A percentile compares a stretch with the other conserved stretches of the same genome.
These are phyloP conservation scores for Tylopilus sp. DNA, from an alignment of 1,284 basidiomycete species.

Conservation along the genomic window DNA sequence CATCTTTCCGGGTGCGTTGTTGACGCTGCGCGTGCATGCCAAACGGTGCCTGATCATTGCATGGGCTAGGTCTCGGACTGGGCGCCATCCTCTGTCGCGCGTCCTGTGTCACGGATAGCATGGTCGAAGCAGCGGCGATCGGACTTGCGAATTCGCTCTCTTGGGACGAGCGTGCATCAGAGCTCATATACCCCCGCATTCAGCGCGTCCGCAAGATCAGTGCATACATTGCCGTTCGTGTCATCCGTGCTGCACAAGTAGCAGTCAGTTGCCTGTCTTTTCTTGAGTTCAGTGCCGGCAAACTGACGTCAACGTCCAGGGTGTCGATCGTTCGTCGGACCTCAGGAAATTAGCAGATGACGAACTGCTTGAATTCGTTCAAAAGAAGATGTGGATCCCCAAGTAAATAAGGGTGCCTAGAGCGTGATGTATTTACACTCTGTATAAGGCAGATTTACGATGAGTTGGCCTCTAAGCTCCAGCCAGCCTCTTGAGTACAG, in stretches of 20 bases:
- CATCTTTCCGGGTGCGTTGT: conserved; percentile 58
- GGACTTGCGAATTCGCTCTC: conserved; percentile 78
- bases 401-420: not conserved
- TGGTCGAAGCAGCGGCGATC: conserved; percentile 76
- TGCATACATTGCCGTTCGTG: conserved; percentile 63
- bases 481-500: conserved; percentile 64
- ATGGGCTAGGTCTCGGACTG: conserved; percentile 61
- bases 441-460: not conserved
- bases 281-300: not conserved
- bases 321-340: conserved; percentile 53
- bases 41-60: conserved; percentile 1
- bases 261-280: conserved; percentile 43
- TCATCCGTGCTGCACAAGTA: conserved; percentile 75
- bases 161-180: conserved; percentile 59
- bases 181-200: conserved; percentile 71
- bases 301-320: conserved; percentile 33
- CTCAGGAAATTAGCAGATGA: conserved; percentile 56
- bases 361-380: conserved; percentile 51
- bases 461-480: conserved; percentile 36
- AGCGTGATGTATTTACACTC: conserved; percentile 9
- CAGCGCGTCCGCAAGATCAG: conserved; percentile 83
- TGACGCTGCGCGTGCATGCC: conserved; percentile 3
- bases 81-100: conserved; percentile 70
- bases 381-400: conserved; percentile 69
- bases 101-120: conserved; percentile 64